These are phyloP conservation scores for Serendipita sp. DNA, from an alignment of 768 basidiomycete species.

Conservation along the genomic window DNA sequence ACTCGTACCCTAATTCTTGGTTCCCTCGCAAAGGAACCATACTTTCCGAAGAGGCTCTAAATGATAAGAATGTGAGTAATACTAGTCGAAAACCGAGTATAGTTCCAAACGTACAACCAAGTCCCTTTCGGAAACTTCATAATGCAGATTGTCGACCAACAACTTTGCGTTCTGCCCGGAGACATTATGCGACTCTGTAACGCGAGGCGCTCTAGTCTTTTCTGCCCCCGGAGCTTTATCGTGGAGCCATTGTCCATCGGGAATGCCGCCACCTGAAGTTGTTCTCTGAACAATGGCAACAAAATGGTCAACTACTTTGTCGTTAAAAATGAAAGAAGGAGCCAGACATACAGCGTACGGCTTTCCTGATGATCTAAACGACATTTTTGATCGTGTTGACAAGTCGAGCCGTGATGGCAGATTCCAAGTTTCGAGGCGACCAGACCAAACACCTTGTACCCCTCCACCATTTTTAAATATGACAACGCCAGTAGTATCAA, in stretches of 20 bases:
- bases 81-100: background rate
- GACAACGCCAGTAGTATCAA: background rate
- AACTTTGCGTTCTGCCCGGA: constrained; percentile 37
- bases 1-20: constrained; percentile 86
- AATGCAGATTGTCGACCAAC: constrained; percentile 76
- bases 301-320: background rate
- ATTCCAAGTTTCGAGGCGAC: background rate
- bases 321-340: background rate
- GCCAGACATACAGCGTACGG: constrained; percentile 2
- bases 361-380: background rate
- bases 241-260: constrained; percentile 56
- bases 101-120: constrained; percentile 43
- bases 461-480: background rate
- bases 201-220: constrained; percentile 15
- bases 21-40: constrained; percentile 84
- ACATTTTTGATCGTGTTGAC: background rate
- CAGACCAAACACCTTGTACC: background rate
- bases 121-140: constrained; percentile 80
- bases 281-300: background rate
- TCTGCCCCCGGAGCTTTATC: constrained; percentile 47
- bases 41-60: constrained; percentile 78
- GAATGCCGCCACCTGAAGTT: background rate
- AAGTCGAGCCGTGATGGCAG: background rate
- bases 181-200: constrained; percentile 13
- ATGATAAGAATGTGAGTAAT: background rate